phyloP scores from a whole-genome alignment of 345 rosid species.

The Sisymbrium irio region DNA sequence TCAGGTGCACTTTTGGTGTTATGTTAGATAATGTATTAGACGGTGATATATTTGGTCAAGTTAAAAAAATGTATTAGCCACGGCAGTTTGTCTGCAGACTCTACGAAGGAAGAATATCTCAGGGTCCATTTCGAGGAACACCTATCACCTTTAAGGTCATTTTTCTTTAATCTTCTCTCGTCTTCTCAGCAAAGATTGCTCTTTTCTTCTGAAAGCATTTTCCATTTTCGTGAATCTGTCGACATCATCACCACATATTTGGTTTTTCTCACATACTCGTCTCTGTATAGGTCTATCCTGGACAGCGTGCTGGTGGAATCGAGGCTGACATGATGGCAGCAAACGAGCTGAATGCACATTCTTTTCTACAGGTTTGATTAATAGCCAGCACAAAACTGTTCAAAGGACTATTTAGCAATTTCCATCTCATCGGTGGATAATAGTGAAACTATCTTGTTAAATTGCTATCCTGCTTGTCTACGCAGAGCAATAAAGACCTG shows the following conservation, averaged over 20 bases:
- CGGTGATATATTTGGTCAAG: constrained; percentile 13
- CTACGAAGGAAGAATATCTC: constrained; percentile 86
- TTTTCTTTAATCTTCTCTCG: not conserved
- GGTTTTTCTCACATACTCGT: not conserved
- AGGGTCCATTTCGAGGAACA: constrained; percentile 68
- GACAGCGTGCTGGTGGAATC: constrained; percentile 68
- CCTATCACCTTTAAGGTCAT: constrained; percentile 71
- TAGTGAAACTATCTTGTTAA: constrained; percentile 5
- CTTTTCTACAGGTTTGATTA: constrained; percentile 75
- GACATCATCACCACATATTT: not conserved
- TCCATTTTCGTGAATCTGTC: not conserved
- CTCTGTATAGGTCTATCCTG: constrained; percentile 81
- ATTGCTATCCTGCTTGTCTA: constrained; percentile 22
- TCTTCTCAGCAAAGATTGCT: not conserved
- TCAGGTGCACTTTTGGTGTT: constrained; percentile 51
- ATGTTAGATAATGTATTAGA: not conserved
- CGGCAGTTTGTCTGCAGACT: constrained; percentile 77
- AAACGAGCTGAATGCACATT: constrained; percentile 82
- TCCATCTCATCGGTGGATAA: not conserved
- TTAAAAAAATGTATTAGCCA: constrained; percentile 31
- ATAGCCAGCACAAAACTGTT: constrained; percentile 15
- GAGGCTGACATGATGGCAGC: constrained; percentile 99
- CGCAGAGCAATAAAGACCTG: constrained; percentile 61
- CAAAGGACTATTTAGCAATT: constrained; percentile 1
- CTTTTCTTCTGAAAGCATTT: not conserved